A percentile compares a stretch with the other conserved stretches of the same genome.
These are phyloP conservation scores for Anisodus tanguticus DNA, from an alignment of 257 asterid species.

Conservation along the genomic window DNA sequence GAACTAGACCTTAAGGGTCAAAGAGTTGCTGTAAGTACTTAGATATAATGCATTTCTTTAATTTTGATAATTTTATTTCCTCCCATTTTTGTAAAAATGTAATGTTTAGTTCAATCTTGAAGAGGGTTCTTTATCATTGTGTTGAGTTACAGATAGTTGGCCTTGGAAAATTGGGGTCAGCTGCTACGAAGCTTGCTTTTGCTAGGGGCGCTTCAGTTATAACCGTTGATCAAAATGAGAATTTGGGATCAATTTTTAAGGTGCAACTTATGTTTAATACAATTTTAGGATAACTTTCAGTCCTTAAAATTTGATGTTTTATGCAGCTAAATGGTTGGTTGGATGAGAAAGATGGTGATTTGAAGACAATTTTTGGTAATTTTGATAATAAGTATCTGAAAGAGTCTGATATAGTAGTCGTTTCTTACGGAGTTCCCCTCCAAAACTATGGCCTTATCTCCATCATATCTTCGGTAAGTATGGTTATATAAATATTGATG, in stretches of 20 bases:
- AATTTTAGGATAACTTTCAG: too few relatives aligned
- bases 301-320: background rate
- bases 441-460: slow-evolving; percentile 41
- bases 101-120: background rate
- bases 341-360: slow-evolving; percentile 32
- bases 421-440: slow-evolving; percentile 48
- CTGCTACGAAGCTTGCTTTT: slow-evolving; percentile 47
- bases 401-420: slow-evolving; percentile 40
- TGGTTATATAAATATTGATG: background rate
- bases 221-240: slow-evolving; percentile 46
- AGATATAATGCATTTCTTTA: background rate
- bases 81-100: background rate
- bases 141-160: slow-evolving; percentile 40
- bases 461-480: slow-evolving; percentile 43
- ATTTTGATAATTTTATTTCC: background rate
- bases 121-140: background rate
- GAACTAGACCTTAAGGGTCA: slow-evolving; percentile 46
- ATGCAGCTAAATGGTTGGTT: slow-evolving; percentile 35
- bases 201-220: slow-evolving; percentile 57
- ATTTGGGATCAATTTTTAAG: slow-evolving; percentile 30
- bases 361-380: slow-evolving; percentile 40
- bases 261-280: background rate
- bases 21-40: slow-evolving; percentile 46
- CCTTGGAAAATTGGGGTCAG: slow-evolving; percentile 47
- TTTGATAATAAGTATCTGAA: slow-evolving; percentile 38